Conservation (phyloP, 495 filamentous ascomycete species). For the Emericellopsis terricola region DNA sequence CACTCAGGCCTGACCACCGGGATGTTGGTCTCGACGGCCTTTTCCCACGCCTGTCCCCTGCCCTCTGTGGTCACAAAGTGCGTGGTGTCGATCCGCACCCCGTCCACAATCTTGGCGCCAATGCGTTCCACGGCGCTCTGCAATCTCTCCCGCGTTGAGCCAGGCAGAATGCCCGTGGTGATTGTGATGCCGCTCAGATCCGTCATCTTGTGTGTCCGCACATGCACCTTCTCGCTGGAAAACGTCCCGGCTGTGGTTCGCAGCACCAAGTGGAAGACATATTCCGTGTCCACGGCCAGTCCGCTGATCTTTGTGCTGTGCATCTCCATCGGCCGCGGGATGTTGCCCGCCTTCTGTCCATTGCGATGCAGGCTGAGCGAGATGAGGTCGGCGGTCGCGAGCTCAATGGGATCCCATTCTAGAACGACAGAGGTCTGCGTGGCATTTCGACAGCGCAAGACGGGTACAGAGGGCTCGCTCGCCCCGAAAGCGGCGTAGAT, state of each 20-base stretch:
- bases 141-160: slow-evolving; percentile 55
- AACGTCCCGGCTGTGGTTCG: slow-evolving; percentile 81
- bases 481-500: slow-evolving; percentile 79
- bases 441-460: slow-evolving; percentile 82
- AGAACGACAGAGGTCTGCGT: slow-evolving; percentile 95
- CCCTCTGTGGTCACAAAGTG: slow-evolving; percentile 99
- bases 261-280: slow-evolving; percentile 84
- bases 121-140: slow-evolving; percentile 64
- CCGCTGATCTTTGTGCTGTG: slow-evolving; percentile 92
- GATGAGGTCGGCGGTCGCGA: slow-evolving; percentile 81
- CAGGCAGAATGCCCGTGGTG: slow-evolving; percentile 71
- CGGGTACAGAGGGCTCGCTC: slow-evolving; percentile 54
- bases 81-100: slow-evolving; percentile 90
- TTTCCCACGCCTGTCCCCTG: slow-evolving; percentile 78
- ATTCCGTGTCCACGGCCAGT: slow-evolving; percentile 89
- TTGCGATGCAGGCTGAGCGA: slow-evolving; percentile 85
- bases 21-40: slow-evolving; percentile 93
- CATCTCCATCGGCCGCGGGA: slow-evolving; percentile 70
- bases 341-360: slow-evolving; percentile 84
- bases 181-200: slow-evolving; percentile 93
- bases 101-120: slow-evolving; percentile 79
- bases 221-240: slow-evolving; percentile 62
- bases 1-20: slow-evolving; percentile 96
- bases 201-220: slow-evolving; percentile 96
- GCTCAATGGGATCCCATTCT: slow-evolving; percentile 90